Base-by-base conservation (phyloP, 129 eudicot species). In the Flaveria bidentis region DNA sequence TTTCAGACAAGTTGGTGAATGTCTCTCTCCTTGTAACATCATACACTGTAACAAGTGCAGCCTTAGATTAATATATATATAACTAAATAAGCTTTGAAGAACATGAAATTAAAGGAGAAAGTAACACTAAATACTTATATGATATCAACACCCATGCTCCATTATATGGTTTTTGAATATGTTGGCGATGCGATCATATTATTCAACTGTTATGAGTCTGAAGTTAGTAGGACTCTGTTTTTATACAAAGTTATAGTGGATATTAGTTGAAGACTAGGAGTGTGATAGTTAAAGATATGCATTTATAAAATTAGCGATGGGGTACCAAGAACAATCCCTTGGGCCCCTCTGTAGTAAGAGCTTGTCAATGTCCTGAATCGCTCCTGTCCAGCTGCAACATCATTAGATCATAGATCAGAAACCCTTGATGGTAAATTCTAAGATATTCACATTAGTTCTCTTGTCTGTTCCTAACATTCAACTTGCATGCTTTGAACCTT, bases 291-390 rank as follows among this genome's bases (percentile, higher is more conserved):
- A 52, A 71, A 53, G 64, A 71, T 30, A 30, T 52, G 9, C 23
- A 51, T 12, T 67, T 52, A 25, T 62, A 45, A 60, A 28, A 20
- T 42, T 62, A 71, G 60, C 20, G 57, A 58, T 16, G 3, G 49
- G 83, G 12, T 86, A 94, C 98, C 98, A 57, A 91, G 90, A 84
- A 94, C 83, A 11, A 94, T 94, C 49, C 97, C 98, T 46, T 94
- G 98, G 70, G 98, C 93, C 12, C 97, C 97, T 87, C 98, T 89
- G 58, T 88, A 91, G 58, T 94, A 94, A 20, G 98, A 94, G 84
- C 90, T 94, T 55, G 98, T 94, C 82, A 94, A 67, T 58, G 98
- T 87, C 86, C 98, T 94, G 83, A 94, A 94, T 82, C 90, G 84
- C 84, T 94, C 98, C 33, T 94, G 97, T 46, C 97, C 98, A 56